phyloP scores from a whole-genome alignment of 2,329 filamentous ascomycete genomes.

The Penicillium sp. region DNA sequence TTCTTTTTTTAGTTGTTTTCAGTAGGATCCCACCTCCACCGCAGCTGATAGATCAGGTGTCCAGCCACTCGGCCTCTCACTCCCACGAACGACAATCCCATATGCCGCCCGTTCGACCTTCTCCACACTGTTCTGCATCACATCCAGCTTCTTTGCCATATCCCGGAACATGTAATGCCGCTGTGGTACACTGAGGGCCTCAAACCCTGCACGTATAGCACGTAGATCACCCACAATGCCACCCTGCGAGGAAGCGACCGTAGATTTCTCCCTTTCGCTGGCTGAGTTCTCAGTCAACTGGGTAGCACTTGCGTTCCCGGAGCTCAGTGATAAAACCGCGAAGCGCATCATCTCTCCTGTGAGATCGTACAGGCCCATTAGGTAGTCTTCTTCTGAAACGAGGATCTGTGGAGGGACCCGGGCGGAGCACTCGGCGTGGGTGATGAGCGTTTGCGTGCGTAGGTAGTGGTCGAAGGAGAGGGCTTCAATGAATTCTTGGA shows the following conservation, averaged over 20 bases:
- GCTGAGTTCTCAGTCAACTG: slow-evolving; percentile 15
- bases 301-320: slow-evolving; percentile 49
- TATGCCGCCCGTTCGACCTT: slow-evolving; percentile 92
- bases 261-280: slow-evolving; percentile 4
- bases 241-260: slow-evolving; percentile 39
- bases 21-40: slow-evolving; percentile 35
- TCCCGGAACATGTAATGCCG: slow-evolving; percentile 51
- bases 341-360: slow-evolving; percentile 97
- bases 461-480: slow-evolving; percentile 84
- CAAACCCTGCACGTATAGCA: slow-evolving; percentile 64
- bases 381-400: slow-evolving; percentile 73
- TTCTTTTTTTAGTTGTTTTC: slow-evolving; percentile 5
- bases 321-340: slow-evolving; percentile 77
- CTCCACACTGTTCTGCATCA: slow-evolving; percentile 78
- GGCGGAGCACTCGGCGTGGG: slow-evolving; percentile 51
- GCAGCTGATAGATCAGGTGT: slow-evolving; percentile 61
- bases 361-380: slow-evolving; percentile 85
- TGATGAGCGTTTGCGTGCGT: slow-evolving; percentile 63
- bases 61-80: slow-evolving; percentile 85
- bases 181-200: slow-evolving; percentile 55
- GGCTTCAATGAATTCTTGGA: slow-evolving; percentile 92
- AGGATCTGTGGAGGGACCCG: slow-evolving; percentile 45
- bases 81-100: slow-evolving; percentile 74
- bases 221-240: slow-evolving; percentile 75
- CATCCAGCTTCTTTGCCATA: slow-evolving; percentile 69